Percentiles rank a stretch among this genome's conserved stretches.
phyloP scores from a whole-genome alignment of 2,329 filamentous ascomycete genomes.

The Trichoderma polysporum region DNA sequence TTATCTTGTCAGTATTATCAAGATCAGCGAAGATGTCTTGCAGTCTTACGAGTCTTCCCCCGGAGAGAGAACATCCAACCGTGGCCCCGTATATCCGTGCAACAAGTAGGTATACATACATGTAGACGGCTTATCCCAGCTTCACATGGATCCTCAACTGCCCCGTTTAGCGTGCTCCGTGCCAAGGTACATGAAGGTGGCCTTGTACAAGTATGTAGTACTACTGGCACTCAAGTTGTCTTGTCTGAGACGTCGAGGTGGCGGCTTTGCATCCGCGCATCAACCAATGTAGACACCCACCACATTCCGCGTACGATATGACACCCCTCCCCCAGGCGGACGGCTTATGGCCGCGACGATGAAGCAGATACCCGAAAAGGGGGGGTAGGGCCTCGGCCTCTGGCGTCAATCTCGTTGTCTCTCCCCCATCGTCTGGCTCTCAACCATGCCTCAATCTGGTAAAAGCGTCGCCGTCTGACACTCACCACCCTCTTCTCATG shows the following conservation, averaged over 20 bases:
- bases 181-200: background rate
- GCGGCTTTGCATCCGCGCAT: background rate
- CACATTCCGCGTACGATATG: slow-evolving; percentile 12
- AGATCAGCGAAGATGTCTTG: background rate
- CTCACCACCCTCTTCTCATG: background rate
- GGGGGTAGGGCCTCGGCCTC: background rate
- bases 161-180: background rate
- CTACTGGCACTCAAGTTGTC: background rate
- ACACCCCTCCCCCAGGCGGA: background rate
- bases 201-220: background rate
- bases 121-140: background rate
- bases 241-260: background rate
- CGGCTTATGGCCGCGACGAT: slow-evolving; percentile 12
- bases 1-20: background rate
- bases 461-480: slow-evolving; percentile 19
- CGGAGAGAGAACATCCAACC: background rate
- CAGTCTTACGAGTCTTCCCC: background rate
- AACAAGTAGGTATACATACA: background rate
- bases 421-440: slow-evolving; percentile 15
- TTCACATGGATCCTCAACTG: background rate
- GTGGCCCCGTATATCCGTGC: background rate
- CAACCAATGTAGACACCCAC: background rate
- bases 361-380: slow-evolving; percentile 22
- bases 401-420: slow-evolving; percentile 9
- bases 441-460: slow-evolving; percentile 22